Evolutionary conservation across 805 yeast genomes (phyloP).

Genomic region (Candida ipomoeae): DNA sequence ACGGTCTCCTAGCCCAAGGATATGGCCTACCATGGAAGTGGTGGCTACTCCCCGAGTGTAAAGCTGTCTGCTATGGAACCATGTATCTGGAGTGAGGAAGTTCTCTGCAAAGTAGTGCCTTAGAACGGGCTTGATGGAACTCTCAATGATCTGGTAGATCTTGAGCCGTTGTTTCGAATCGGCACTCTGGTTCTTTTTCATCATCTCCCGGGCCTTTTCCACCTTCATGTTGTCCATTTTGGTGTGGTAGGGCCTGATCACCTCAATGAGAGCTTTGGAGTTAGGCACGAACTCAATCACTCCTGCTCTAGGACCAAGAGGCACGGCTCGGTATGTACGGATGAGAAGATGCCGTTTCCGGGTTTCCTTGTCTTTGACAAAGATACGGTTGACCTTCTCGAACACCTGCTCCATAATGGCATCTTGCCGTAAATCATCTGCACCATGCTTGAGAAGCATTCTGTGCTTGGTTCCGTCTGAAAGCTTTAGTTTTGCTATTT

Average conservation of each 20-base stretch:
- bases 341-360: slow-evolving; percentile 55
- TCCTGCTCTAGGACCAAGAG: slow-evolving; percentile 84
- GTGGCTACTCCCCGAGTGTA: slow-evolving; percentile 81
- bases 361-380: slow-evolving; percentile 53
- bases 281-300: slow-evolving; percentile 84
- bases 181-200: slow-evolving; percentile 55
- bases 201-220: slow-evolving; percentile 57
- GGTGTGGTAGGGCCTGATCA: slow-evolving; percentile 61
- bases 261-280: slow-evolving; percentile 67
- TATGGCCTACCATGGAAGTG: slow-evolving; percentile 79
- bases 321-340: slow-evolving; percentile 85
- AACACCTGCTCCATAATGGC: slow-evolving; percentile 98
- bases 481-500: slow-evolving; percentile 55
- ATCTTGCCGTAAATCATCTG: slow-evolving; percentile 93
- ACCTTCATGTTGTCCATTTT: slow-evolving; percentile 43
- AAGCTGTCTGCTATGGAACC: slow-evolving; percentile 63
- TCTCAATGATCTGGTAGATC: slow-evolving; percentile 45
- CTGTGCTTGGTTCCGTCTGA: slow-evolving; percentile 57
- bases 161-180: slow-evolving; percentile 41
- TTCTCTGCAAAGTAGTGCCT: slow-evolving; percentile 65
- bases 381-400: slow-evolving; percentile 70
- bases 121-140: slow-evolving; percentile 60
- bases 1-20: slow-evolving; percentile 91
- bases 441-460: slow-evolving; percentile 74
- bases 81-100: slow-evolving; percentile 61